Evolutionary conservation across 2,329 filamentous ascomycete species (phyloP).

Genomic region (Trichoderma hamatum): DNA sequence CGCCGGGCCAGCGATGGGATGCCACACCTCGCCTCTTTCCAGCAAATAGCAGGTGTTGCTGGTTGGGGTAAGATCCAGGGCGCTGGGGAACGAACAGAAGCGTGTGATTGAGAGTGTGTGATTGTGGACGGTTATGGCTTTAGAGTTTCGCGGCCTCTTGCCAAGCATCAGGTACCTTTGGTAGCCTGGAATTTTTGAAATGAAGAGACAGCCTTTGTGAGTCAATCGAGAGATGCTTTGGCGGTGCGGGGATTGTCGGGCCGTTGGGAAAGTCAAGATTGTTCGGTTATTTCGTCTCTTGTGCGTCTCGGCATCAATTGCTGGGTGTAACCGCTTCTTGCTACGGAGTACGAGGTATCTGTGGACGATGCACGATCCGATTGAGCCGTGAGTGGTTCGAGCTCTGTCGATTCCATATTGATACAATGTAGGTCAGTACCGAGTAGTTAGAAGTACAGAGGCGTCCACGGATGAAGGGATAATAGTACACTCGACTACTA

Average conservation of each 20-base stretch:
- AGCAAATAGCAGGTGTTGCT: background rate
- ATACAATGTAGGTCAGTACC: background rate
- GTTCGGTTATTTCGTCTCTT: background rate
- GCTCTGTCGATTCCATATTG: background rate
- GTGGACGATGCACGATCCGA: background rate
- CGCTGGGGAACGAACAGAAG: background rate
- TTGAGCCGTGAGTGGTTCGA: background rate
- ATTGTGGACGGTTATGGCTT: background rate
- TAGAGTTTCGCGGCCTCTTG: background rate
- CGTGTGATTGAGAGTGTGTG: background rate
- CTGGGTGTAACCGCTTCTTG: background rate
- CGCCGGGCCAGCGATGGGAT: slow-evolving; percentile 22
- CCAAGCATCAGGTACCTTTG: background rate
- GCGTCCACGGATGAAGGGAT: background rate
- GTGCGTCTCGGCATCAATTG: background rate
- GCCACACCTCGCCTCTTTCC: slow-evolving; percentile 17
- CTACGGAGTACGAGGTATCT: background rate
- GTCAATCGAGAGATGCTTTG: background rate
- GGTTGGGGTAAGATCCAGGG: slow-evolving; percentile 10
- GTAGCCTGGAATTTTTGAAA: background rate
- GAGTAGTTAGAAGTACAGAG: background rate
- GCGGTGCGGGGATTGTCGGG: background rate
- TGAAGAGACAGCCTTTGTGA: background rate
- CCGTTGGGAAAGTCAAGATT: background rate
- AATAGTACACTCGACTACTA: background rate